A percentile compares a stretch with the other conserved stretches of the same genome.
Conservation (phyloP, 495 filamentous ascomycete species). For the Hypoxylon lenormandii region DNA sequence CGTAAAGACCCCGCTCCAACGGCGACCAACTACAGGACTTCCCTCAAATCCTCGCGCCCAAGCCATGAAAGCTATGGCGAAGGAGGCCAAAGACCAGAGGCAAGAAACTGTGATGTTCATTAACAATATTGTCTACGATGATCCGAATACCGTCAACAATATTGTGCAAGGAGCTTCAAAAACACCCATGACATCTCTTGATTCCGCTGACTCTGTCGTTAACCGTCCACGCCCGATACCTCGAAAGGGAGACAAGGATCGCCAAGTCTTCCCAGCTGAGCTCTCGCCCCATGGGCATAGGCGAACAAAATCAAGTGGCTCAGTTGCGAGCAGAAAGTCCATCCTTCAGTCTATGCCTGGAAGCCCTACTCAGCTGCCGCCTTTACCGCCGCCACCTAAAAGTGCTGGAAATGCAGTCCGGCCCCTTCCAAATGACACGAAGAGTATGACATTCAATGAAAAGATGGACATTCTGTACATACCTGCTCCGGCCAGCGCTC, state of each 20-base stretch:
- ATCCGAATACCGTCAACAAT: conserved; percentile 58
- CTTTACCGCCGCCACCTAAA: conserved; percentile 60
- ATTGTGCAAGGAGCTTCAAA: conserved; percentile 59
- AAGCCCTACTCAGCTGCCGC: conserved; percentile 62
- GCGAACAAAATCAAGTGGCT: conserved; percentile 61
- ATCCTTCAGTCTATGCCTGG: conserved; percentile 58
- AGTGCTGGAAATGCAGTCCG: conserved; percentile 49
- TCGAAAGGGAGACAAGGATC: conserved; percentile 56
- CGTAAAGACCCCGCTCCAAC: conserved; percentile 58
- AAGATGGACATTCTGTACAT: conserved; percentile 64
- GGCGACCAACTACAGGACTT: conserved; percentile 61
- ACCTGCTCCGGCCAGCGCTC: conserved; percentile 52
- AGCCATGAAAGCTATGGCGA: conserved; percentile 50
- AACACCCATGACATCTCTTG: conserved; percentile 36
- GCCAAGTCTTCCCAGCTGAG: conserved; percentile 58
- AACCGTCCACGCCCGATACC: conserved; percentile 67
- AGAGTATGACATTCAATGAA: conserved; percentile 68
- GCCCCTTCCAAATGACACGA: conserved; percentile 59
- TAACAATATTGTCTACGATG: conserved; percentile 64
- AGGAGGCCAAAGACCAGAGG: conserved; percentile 48
- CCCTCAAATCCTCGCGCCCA: conserved; percentile 64
- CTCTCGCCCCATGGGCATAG: conserved; percentile 53
- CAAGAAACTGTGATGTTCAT: conserved; percentile 66
- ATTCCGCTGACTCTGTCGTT: conserved; percentile 56
- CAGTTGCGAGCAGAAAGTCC: conserved; percentile 57